phyloP scores from a whole-genome alignment of 306 rosid species.

The Crotalaria pallida region DNA sequence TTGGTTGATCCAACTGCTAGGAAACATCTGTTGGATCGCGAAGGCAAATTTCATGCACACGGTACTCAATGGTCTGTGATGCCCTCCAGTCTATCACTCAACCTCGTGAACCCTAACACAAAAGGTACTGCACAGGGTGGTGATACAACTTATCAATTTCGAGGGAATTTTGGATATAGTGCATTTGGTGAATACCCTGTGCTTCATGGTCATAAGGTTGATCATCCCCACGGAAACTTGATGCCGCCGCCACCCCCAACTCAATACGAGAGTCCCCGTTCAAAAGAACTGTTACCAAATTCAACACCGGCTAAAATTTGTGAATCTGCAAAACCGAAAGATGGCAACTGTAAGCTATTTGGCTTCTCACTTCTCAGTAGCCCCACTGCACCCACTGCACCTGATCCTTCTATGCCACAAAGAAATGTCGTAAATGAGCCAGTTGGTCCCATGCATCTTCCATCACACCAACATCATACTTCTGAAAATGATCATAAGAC shows the following conservation, averaged over 20 bases:
- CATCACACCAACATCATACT: slow-evolving; percentile 22
- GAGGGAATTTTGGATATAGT: slow-evolving; percentile 43
- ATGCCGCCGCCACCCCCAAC: slow-evolving; percentile 59
- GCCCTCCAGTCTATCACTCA: slow-evolving; percentile 56
- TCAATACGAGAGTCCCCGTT: slow-evolving; percentile 45
- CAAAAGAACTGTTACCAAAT: slow-evolving; percentile 41
- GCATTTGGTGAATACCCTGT: slow-evolving; percentile 47
- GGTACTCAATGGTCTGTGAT: slow-evolving; percentile 47
- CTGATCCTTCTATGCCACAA: slow-evolving; percentile 32
- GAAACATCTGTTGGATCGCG: slow-evolving; percentile 49
- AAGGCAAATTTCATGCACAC: slow-evolving; percentile 50
- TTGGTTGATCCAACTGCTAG: slow-evolving; percentile 43
- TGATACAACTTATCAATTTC: slow-evolving; percentile 42
- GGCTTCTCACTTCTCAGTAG: slow-evolving; percentile 64
- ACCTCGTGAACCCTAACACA: slow-evolving; percentile 45
- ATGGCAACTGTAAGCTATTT: slow-evolving; percentile 72
- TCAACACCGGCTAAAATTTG: slow-evolving; percentile 25
- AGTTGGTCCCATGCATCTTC: slow-evolving; percentile 16
- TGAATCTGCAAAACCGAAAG: slow-evolving; percentile 50
- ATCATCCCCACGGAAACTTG: slow-evolving; percentile 54
- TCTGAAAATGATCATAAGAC: slow-evolving; percentile 47
- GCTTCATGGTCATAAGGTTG: slow-evolving; percentile 51
- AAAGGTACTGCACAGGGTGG: slow-evolving; percentile 48
- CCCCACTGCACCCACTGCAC: slow-evolving; percentile 28
- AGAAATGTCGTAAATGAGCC: slow-evolving; percentile 34